phyloP scores from a whole-genome alignment of 148 eudicot species.

The Fagopyrum esculentum region DNA sequence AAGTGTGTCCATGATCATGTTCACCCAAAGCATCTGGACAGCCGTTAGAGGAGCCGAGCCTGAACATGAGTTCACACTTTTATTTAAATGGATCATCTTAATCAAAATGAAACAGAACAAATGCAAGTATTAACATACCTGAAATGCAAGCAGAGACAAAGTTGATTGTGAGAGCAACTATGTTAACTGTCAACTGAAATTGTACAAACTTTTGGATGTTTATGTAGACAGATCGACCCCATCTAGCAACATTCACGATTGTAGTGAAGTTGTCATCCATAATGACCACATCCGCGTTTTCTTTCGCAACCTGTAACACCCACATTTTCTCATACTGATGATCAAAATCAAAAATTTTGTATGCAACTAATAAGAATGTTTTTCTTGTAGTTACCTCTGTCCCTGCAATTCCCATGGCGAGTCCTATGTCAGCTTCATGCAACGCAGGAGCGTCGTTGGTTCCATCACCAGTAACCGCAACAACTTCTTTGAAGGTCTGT shows the following conservation, averaged over 20 bases:
- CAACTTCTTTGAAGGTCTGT: slow-evolving; percentile 43
- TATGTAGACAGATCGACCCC: slow-evolving; percentile 83
- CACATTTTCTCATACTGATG: background rate
- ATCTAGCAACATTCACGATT: slow-evolving; percentile 62
- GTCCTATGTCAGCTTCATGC: slow-evolving; percentile 85
- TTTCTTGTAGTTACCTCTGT: slow-evolving; percentile 42
- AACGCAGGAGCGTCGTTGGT: slow-evolving; percentile 86
- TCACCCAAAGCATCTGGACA: slow-evolving; percentile 87
- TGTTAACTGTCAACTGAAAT: slow-evolving; percentile 83
- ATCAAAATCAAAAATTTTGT: too few relatives aligned
- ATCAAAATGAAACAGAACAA: background rate
- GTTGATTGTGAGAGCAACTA: slow-evolving; percentile 73
- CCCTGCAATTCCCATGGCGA: slow-evolving; percentile 86
- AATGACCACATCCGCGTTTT: slow-evolving; percentile 72
- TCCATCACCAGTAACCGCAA: slow-evolving; percentile 90
- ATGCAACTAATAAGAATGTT: background rate
- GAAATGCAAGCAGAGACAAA: slow-evolving; percentile 74
- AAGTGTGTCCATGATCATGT: slow-evolving; percentile 93
- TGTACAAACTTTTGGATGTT: slow-evolving; percentile 92
- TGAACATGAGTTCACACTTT: slow-evolving; percentile 16
- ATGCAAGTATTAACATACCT: slow-evolving; percentile 24
- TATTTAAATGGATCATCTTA: background rate
- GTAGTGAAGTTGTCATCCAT: slow-evolving; percentile 80
- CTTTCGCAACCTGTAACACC: slow-evolving; percentile 69
- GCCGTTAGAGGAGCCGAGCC: slow-evolving; percentile 86